A percentile compares a stretch with the other conserved stretches of the same genome.
Evolutionary conservation across 257 asterid species (phyloP).

Genomic region (Solanum gracilifrons): DNA sequence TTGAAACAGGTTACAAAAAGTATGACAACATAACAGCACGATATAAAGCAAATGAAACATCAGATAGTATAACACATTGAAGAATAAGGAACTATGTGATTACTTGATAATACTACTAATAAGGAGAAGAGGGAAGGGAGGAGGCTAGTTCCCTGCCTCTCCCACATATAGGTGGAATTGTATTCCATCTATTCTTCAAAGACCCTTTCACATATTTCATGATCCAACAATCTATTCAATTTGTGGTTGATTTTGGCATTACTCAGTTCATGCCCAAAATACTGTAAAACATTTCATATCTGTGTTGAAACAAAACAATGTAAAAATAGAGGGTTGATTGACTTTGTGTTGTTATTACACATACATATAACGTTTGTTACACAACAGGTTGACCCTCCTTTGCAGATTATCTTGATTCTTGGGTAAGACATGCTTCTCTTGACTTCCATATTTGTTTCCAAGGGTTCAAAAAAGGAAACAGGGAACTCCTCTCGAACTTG

Average conservation of each 20-base stretch:
- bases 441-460: not conserved
- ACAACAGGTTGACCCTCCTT: not conserved
- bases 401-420: not conserved
- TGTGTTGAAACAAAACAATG: not conserved
- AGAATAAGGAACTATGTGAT: not conserved
- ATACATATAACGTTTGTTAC: not conserved
- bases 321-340: not conserved
- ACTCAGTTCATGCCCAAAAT: not conserved
- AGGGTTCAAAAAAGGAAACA: not conserved
- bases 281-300: not conserved
- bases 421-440: not conserved
- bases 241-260: not conserved
- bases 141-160: not conserved
- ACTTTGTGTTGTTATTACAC: not conserved
- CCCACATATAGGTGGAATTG: not conserved
- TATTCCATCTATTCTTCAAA: not conserved
- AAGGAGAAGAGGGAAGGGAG: not conserved
- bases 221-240: not conserved
- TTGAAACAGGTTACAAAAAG: not conserved
- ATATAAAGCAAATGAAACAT: not conserved
- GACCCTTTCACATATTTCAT: not conserved
- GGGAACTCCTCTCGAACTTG: not conserved
- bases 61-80: not conserved
- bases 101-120: not conserved
- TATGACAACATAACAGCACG: not conserved